phyloP scores from a whole-genome alignment of 495 filamentous ascomycete species.

The Lophium mytilinum region DNA sequence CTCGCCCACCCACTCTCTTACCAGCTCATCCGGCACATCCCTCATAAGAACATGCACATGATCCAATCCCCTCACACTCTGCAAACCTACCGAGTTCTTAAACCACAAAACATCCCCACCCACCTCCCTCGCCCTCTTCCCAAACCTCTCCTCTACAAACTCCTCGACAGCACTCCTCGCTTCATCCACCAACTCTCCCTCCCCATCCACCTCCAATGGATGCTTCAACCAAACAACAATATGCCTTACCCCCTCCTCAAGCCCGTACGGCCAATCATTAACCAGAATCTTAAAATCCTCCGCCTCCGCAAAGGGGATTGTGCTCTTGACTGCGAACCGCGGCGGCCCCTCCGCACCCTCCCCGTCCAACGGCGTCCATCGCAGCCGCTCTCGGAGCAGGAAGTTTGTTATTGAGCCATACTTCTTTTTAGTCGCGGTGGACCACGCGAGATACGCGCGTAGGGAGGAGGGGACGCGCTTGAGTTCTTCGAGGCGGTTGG shows the following conservation, averaged over 20 bases:
- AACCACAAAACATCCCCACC: slow-evolving; percentile 72
- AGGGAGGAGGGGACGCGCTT: slow-evolving; percentile 79
- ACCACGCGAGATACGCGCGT: slow-evolving; percentile 76
- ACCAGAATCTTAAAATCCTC: slow-evolving; percentile 67
- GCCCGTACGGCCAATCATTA: slow-evolving; percentile 91
- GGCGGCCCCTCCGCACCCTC: slow-evolving; percentile 25
- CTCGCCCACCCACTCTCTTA: slow-evolving; percentile 50
- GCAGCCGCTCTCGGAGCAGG: slow-evolving; percentile 62
- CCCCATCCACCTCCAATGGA: slow-evolving; percentile 45
- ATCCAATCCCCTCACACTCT: slow-evolving; percentile 76
- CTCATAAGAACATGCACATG: slow-evolving; percentile 66
- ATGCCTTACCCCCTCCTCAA: slow-evolving; percentile 61
- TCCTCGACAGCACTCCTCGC: slow-evolving; percentile 50
- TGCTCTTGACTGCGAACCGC: slow-evolving; percentile 43
- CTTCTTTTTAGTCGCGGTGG: slow-evolving; percentile 52
- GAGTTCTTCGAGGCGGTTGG: slow-evolving; percentile 66
- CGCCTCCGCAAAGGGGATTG: slow-evolving; percentile 58
- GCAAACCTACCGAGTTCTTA: slow-evolving; percentile 85
- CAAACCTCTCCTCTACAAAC: slow-evolving; percentile 63
- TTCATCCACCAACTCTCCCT: slow-evolving; percentile 66
- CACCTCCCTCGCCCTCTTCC: slow-evolving; percentile 34
- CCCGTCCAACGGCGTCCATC: slow-evolving; percentile 47
- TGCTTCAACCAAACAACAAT: slow-evolving; percentile 62
- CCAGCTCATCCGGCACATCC: slow-evolving; percentile 50
- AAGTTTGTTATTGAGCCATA: slow-evolving; percentile 76